Evolutionary conservation across 179 eudicot species (phyloP).

Genomic region (Beta lomatogona): DNA sequence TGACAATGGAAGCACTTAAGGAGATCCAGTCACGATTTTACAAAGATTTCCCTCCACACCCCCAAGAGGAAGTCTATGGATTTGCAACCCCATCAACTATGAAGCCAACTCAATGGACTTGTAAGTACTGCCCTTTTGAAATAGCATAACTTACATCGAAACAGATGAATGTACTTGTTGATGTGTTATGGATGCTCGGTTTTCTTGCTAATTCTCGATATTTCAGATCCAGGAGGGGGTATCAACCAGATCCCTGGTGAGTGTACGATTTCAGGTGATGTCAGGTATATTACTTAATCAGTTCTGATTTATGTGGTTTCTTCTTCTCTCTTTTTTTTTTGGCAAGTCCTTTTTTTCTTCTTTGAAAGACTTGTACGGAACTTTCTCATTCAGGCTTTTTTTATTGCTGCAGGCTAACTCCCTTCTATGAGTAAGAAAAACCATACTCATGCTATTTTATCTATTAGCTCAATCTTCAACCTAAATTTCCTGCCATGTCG

Average conservation of each 20-base stretch:
- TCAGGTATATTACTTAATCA: conserved; percentile 54
- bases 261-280: conserved; percentile 87
- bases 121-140: conserved; percentile 50
- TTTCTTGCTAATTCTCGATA: conserved; percentile 14
- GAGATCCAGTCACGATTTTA: conserved; percentile 84
- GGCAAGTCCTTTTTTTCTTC: not conserved
- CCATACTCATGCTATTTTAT: conserved; percentile 7
- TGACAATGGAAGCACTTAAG: conserved; percentile 91
- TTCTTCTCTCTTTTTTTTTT: too few relatives aligned
- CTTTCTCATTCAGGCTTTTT: conserved; percentile 20
- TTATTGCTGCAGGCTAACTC: conserved; percentile 81
- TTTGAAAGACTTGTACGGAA: not conserved
- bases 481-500: not conserved
- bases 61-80: conserved; percentile 73
- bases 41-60: conserved; percentile 85
- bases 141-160: not conserved
- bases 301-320: not conserved
- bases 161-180: not conserved
- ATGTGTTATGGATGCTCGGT: not conserved
- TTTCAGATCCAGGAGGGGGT: conserved; percentile 94
- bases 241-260: conserved; percentile 91
- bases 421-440: conserved; percentile 76
- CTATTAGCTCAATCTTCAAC: not conserved
- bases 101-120: conserved; percentile 98
- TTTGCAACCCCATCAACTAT: conserved; percentile 98